Evolutionary conservation across 306 rosid genomes (phyloP), one percentile per base, ranked within the genome.

Genomic region (Cucumis hystrix): DNA sequence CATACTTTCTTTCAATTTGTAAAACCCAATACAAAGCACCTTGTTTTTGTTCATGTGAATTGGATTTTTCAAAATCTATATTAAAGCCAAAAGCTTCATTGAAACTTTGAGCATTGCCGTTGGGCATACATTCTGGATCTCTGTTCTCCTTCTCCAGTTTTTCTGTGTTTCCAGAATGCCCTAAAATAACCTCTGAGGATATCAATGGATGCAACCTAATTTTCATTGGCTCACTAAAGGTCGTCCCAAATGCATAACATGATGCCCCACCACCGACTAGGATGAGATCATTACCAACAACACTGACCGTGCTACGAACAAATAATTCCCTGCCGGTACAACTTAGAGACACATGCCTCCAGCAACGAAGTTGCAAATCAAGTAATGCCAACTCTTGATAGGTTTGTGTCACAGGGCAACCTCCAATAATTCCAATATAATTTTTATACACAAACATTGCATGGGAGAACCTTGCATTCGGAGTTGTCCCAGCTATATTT

Each of bases 201-300:
- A 17, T 73, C 75, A 88, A 66, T 47, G 86, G 82, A 78, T 79
- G 84, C 87, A 95, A 61, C 74, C 85, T 83, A 79, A 95, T 81
- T 84, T 86, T 95, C 78, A 88, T 80, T 51, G 97, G 97, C 89
- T 85, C 93, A 63, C 97, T 95, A 84, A 95, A 95, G 85, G 86
- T 95, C 64, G 98, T 89, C 82, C 97, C 97, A 88, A 95, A 95
- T 62, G 98, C 98, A 85, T 90, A 95, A 85, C 97, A 92, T 63
- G 98, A 45, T 64, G 97, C 97, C 23, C 98, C 98, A 33, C 98
- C 98, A 62, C 97, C 98, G 77, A 92, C 78, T 80, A 92, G 62
- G 40, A 92, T 82, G 79, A 95, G 96, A 78, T 92, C 85, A 76
- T 90, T 87, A n/a, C 92, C 89, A 39, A 92, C 39, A 21, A 95